Conservation (phyloP, 2,329 filamentous ascomycete species). For the Emmonsiellopsis sp. region DNA sequence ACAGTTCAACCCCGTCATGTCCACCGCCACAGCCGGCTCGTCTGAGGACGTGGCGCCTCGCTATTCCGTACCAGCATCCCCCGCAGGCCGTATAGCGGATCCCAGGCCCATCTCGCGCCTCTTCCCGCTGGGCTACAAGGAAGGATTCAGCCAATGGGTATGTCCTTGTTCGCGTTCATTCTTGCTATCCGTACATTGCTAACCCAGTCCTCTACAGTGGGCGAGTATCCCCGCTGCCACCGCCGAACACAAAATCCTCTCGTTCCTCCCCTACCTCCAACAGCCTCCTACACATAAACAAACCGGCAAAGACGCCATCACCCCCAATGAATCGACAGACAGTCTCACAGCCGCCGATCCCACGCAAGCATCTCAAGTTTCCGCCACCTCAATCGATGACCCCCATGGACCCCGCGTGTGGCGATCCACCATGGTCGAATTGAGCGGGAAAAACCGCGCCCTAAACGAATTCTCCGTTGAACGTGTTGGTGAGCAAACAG, state of each 20-base stretch:
- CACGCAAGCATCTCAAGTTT: conserved; percentile 35
- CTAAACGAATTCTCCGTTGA: conserved; percentile 92
- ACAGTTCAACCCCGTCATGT: conserved; percentile 9
- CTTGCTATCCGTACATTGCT: conserved; percentile 3
- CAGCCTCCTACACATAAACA: conserved; percentile 60
- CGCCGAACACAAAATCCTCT: conserved; percentile 82
- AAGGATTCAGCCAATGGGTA: conserved; percentile 78
- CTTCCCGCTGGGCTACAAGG: conserved; percentile 86
- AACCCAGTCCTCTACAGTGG: conserved; percentile 52
- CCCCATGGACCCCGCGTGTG: conserved; percentile 79
- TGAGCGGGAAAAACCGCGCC: conserved; percentile 76
- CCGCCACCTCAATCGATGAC: conserved; percentile 48
- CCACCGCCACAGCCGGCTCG: conserved; percentile 11
- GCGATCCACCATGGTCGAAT: conserved; percentile 72
- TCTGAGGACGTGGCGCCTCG: conserved; percentile 19
- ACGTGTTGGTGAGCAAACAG: conserved; percentile 64
- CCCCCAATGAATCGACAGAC: conserved; percentile 10
- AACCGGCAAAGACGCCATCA: conserved; percentile 38
- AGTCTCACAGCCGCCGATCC: conserved; percentile 27
- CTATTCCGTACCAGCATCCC: conserved; percentile 11
- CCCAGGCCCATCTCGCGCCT: conserved; percentile 34
- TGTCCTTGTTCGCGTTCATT: conserved; percentile 8
- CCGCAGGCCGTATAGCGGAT: conserved; percentile 22
- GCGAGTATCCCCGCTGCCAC: conserved; percentile 67
- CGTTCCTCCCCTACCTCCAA: conserved; percentile 72